Evolutionary conservation across 2,329 filamentous ascomycete genomes (phyloP), one percentile per base, ranked within the genome.

Genomic region (Aspergillus candidus): DNA sequence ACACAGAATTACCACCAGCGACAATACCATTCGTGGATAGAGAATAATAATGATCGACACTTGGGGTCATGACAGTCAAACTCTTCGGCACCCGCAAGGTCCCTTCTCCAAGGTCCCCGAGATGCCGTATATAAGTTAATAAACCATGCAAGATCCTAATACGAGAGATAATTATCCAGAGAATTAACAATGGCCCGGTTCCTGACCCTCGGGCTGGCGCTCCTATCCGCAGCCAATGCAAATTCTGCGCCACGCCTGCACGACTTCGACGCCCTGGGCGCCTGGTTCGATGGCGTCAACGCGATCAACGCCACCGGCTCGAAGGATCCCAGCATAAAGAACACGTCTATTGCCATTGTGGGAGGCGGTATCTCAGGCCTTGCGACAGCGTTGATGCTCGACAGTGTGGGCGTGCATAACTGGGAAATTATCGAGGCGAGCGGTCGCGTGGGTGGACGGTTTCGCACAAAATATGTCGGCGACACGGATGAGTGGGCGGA

Each of bases 361-460:
- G 54, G 55, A 6, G 54, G 43, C 2, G 52, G 55, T 1, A 54
- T 57, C 53, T 72, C 73, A 34, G 72, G 72, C 33, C 66, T 71
- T 31, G 63, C 68, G 15, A 72, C 71, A 3, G 70, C 66, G 3
- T 46, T 72, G 17, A 63, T 72, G 46, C 65, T 72, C 3, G 64
- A 71, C 40, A 66, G 62, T 13, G 63, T 71, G 4, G 69, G 71
- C 1, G 48, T 73, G 11, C 63, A 65, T 11, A 71, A 72, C 40
- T 68, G 69, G 68, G 65, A 70, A 41, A 67, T 73, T 0, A 53
- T 73, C 3, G 71, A 73, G 55, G 68, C 70, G 0, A 63, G 61
- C 5, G 57, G 66, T 4, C 60, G 67, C 3, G 48, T 71, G 1
- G 70, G 70, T 2, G 70, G 70, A 1, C 63, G 70, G 2, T 62